Evolutionary conservation across 257 asterid species (phyloP).

Genomic region (Salvia splendens): DNA sequence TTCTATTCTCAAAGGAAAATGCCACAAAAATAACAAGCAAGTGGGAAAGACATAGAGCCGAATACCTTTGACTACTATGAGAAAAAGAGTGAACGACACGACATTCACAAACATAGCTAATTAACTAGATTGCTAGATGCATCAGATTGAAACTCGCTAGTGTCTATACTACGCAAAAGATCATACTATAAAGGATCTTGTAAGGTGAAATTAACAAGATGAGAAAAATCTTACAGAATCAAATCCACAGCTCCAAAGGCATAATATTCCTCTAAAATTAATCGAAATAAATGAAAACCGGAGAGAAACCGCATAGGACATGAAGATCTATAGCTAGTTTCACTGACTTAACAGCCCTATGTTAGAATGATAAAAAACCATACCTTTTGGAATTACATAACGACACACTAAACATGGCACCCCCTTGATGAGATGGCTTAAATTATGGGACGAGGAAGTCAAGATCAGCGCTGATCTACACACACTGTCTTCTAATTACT

Average conservation of each 20-base stretch:
- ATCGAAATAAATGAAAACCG: neutral
- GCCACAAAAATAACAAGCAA: no score
- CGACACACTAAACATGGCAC: neutral
- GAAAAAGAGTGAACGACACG: neutral
- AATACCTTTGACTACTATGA: neutral
- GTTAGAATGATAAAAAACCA: neutral
- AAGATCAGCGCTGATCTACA: slow-evolving; percentile 6
- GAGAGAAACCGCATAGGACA: slow-evolving; percentile 2
- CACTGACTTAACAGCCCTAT: slow-evolving; percentile 18
- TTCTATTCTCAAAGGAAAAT: neutral
- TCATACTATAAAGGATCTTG: neutral
- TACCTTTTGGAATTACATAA: neutral
- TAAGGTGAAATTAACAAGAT: neutral
- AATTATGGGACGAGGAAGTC: neutral
- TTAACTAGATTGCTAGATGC: neutral
- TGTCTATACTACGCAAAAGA: slow-evolving; percentile 8
- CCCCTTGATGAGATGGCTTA: neutral
- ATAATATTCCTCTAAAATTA: slow-evolving; percentile 2
- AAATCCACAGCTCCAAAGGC: slow-evolving; percentile 4
- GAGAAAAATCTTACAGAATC: slow-evolving; percentile 7
- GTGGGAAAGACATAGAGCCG: neutral
- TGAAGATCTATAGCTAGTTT: neutral
- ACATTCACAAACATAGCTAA: neutral
- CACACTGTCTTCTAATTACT: slow-evolving; percentile 8
- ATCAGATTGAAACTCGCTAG: slow-evolving; percentile 4